phyloP scores from a whole-genome alignment of 495 filamentous ascomycete genomes.

The Pyrenula massariospora region DNA sequence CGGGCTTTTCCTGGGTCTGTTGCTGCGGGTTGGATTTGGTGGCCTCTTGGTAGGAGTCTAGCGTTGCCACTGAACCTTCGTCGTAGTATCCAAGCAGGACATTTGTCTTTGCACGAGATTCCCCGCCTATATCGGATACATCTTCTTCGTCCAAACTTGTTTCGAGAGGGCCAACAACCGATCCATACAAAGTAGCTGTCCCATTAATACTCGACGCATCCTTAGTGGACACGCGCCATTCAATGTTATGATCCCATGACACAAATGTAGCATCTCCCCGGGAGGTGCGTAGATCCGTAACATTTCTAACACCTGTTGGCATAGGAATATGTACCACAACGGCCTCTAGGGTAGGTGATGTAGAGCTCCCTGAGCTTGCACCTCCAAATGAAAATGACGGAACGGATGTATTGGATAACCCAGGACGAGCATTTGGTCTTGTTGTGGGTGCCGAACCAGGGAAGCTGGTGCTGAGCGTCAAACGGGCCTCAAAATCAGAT shows the following conservation, averaged over 20 bases:
- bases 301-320: constrained; percentile 67
- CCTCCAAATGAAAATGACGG: constrained; percentile 49
- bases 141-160: constrained; percentile 43
- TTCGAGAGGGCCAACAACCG: constrained; percentile 55
- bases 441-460: constrained; percentile 25
- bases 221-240: constrained; percentile 75
- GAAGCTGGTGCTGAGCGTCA: constrained; percentile 58
- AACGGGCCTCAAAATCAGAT: constrained; percentile 79
- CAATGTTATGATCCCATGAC: constrained; percentile 55
- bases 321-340: constrained; percentile 73
- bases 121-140: constrained; percentile 8
- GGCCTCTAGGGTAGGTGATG: constrained; percentile 60
- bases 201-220: constrained; percentile 48
- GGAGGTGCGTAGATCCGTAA: constrained; percentile 74
- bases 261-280: constrained; percentile 76
- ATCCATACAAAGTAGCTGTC: constrained; percentile 66
- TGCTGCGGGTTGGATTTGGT: background rate
- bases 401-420: constrained; percentile 40
- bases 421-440: constrained; percentile 20
- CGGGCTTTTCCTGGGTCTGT: constrained; percentile 22
- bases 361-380: constrained; percentile 32
- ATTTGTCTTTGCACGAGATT: constrained; percentile 20
- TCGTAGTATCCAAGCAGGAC: constrained; percentile 44
- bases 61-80: constrained; percentile 12
- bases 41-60: constrained; percentile 34